A percentile compares a stretch with the other conserved stretches of the same genome.
phyloP scores from a whole-genome alignment of 331 rosid genomes.

The Pyracantha coccinea region DNA sequence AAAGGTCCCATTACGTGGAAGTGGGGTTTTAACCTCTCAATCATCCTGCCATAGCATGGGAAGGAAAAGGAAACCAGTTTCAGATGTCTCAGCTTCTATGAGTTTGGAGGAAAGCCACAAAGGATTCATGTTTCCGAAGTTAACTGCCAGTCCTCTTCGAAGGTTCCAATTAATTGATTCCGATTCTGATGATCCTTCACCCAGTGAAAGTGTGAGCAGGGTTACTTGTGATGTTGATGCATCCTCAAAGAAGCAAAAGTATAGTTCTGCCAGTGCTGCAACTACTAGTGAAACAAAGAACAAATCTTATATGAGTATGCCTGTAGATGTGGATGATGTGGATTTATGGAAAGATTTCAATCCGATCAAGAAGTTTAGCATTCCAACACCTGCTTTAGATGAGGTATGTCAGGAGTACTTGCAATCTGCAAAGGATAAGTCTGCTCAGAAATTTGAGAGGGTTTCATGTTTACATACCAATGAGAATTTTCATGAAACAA shows the following conservation, averaged over 20 bases:
- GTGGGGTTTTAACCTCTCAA: constrained; percentile 33
- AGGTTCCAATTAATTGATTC: constrained; percentile 70
- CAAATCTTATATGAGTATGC: constrained; percentile 3
- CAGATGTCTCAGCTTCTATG: constrained; percentile 29
- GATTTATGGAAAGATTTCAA: constrained; percentile 67
- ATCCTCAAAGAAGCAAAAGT: constrained; percentile 15
- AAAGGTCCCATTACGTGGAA: constrained; percentile 50
- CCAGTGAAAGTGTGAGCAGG: constrained; percentile 18
- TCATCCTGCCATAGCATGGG: constrained; percentile 24
- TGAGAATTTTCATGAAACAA: constrained; percentile 11
- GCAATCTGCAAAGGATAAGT: constrained; percentile 23
- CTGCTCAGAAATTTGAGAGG: constrained; percentile 18
- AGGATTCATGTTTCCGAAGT: constrained; percentile 41
- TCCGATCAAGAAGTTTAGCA: constrained; percentile 35
- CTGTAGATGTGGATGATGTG: constrained; percentile 25
- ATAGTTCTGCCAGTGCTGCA: constrained; percentile 3
- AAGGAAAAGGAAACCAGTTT: constrained; percentile 35
- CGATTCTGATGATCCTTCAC: constrained; percentile 57
- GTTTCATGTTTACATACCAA: constrained; percentile 2
- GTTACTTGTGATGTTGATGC: constrained; percentile 9
- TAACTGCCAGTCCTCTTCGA: constrained; percentile 71
- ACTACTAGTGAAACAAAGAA: constrained; percentile 19
- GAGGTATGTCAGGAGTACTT: constrained; percentile 68
- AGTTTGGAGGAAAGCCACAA: constrained; percentile 23
- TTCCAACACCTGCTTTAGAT: constrained; percentile 75